Base-by-base conservation (phyloP, 495 filamentous ascomycete genomes). In the Aspergillus cavernicola region DNA sequence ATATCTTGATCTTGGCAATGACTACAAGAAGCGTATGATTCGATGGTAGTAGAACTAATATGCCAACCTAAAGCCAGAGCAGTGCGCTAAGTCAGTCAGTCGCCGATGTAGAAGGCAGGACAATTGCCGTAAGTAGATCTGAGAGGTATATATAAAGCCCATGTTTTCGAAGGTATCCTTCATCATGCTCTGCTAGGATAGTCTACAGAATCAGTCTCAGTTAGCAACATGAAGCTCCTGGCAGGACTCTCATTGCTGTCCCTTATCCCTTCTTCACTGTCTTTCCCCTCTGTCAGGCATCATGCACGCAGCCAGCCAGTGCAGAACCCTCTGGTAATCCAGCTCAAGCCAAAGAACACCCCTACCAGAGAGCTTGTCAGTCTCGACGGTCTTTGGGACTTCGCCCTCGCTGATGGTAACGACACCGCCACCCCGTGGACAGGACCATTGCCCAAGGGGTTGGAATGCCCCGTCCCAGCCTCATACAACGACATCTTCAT, bases 401-500 rank as follows among this genome's bases (percentile, higher is more conserved):
- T 44, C 8, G 41, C 41, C 0, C 24, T 44, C 12, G 41, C n/a
- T 2, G 2, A 15, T 24, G 13, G 6, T 11, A 44, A 44, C 15
- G 24, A n/a, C 41, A 31, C 41, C 26, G 24, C 41, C 1, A 10
- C 24, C 4, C 41, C 41, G 1, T 44, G 41, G 41, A 44, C 41
- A 18, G 2, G 10, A 6, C 13, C 41, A 7, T 24, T 44, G 8
- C 24, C 41, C 12, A 44, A 32, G 13, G 41, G 41, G 24, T 24
- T 44, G 3, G 41, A 44, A 44, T 29, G 24, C 26, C 41, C 41
- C 9, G 41, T 44, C n/a, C 41, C 41, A 0, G 41, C 41, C 3
- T 44, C 41, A 8, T 44, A 44, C 41, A 44, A 44, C n/a, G 41
- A 29, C 26, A 29, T 44, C 41, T 44, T 44, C 41, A 12, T 44